Evolutionary conservation across 2,329 filamentous ascomycete species (phyloP).

Genomic region (Cercospora janseana): DNA sequence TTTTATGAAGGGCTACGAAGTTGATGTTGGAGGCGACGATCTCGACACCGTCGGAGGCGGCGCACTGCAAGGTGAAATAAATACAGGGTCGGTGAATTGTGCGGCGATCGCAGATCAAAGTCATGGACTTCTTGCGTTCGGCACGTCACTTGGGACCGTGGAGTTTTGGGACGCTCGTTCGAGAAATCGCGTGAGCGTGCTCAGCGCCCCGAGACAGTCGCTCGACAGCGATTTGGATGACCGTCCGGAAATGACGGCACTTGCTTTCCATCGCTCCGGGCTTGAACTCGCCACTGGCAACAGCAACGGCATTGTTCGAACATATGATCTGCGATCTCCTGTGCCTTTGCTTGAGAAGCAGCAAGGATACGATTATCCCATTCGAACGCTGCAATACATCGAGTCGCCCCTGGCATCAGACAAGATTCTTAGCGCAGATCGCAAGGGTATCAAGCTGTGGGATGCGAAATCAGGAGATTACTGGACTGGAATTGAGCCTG

Average conservation of each 20-base stretch:
- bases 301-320: constrained; percentile 81
- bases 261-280: constrained; percentile 82
- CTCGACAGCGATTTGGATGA: constrained; percentile 32
- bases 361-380: constrained; percentile 90
- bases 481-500: constrained; percentile 93
- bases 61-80: constrained; percentile 81
- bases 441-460: constrained; percentile 96
- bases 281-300: constrained; percentile 82
- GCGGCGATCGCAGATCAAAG: constrained; percentile 83
- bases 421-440: constrained; percentile 67
- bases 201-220: constrained; percentile 54
- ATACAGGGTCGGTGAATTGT: constrained; percentile 81
- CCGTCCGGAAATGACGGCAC: constrained; percentile 70
- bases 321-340: constrained; percentile 89
- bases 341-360: constrained; percentile 85
- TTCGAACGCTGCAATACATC: constrained; percentile 75
- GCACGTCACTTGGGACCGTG: constrained; percentile 90
- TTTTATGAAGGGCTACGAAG: constrained; percentile 90
- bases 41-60: constrained; percentile 63
- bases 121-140: constrained; percentile 88
- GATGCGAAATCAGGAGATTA: constrained; percentile 76
- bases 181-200: constrained; percentile 73
- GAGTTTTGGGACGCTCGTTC: constrained; percentile 95
- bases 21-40: constrained; percentile 86
- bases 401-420: constrained; percentile 49